Percentiles rank a stretch among this genome's conserved stretches.
These are phyloP conservation scores for Epichloe amarillans DNA, from an alignment of 2,329 filamentous ascomycete genomes.

Conservation along the genomic window DNA sequence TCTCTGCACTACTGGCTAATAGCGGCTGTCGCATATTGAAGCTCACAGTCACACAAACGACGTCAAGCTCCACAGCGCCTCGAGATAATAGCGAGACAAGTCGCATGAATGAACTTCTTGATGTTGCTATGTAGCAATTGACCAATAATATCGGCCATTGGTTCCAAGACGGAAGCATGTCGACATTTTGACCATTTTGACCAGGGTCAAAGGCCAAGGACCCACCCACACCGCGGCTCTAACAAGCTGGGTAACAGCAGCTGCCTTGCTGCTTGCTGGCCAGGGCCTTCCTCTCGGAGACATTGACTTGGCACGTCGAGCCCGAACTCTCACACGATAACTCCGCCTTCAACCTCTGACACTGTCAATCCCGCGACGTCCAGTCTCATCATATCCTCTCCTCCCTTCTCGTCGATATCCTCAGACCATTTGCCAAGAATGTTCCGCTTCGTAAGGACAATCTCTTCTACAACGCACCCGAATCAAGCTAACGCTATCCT, in stretches of 20 bases:
- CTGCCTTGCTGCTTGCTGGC: background rate
- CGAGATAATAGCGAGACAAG: no score
- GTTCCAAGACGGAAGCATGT: background rate
- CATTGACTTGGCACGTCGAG: background rate
- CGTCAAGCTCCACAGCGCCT: no score
- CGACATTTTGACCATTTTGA: background rate
- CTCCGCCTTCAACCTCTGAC: no score
- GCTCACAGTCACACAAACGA: no score
- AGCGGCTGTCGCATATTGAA: no score
- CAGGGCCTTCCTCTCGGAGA: background rate
- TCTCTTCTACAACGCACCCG: background rate
- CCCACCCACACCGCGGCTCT: background rate
- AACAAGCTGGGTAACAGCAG: background rate
- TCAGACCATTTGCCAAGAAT: constrained; percentile 5
- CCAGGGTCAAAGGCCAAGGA: background rate
- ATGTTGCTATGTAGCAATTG: background rate
- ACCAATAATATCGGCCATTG: background rate
- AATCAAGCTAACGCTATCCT: background rate
- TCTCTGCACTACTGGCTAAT: no score
- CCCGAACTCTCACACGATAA: background rate
- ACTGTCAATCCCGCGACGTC: background rate
- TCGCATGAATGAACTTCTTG: no score
- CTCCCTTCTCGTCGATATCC: background rate
- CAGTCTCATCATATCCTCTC: no score
- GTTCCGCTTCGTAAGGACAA: constrained; percentile 13